phyloP scores from a whole-genome alignment of 495 filamentous ascomycete species.

The Neurospora sp. region DNA sequence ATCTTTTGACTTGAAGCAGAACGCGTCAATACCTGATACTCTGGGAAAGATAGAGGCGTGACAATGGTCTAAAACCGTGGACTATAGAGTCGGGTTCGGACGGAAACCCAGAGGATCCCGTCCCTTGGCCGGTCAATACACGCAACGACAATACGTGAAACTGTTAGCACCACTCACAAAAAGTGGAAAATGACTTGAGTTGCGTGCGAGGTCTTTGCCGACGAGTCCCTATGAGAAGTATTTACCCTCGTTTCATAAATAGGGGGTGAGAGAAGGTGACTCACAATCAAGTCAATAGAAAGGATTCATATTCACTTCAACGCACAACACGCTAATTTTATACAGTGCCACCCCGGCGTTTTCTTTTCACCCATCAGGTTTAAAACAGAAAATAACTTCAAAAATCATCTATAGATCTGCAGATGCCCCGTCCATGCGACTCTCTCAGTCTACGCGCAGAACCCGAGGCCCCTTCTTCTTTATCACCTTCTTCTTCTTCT shows the following conservation, averaged over 20 bases:
- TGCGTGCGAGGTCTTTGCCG: neutral
- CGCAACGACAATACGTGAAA: neutral
- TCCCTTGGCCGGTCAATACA: neutral
- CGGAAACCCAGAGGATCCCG: neutral
- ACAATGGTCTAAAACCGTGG: neutral
- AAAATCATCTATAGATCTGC: constrained; percentile 12
- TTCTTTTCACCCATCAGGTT: constrained; percentile 11
- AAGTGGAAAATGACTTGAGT: neutral
- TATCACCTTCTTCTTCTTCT: constrained; percentile 82
- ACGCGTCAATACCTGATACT: neutral
- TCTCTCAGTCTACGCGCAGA: constrained; percentile 67
- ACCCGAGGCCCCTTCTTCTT: constrained; percentile 73
- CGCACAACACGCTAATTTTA: constrained; percentile 13
- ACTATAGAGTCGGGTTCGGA: neutral
- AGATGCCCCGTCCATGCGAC: neutral
- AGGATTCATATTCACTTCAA: neutral
- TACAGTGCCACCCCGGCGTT: constrained; percentile 13
- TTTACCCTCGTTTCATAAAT: neutral
- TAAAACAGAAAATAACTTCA: constrained; percentile 7
- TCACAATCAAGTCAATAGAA: neutral
- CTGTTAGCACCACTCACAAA: neutral
- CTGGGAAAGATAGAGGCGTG: neutral
- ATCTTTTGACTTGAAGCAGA: neutral
- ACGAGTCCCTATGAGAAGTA: neutral
- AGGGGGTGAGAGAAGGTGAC: neutral